Conservation (phyloP, 2,329 filamentous ascomycete genomes). For the Monilinia fructicola region DNA sequence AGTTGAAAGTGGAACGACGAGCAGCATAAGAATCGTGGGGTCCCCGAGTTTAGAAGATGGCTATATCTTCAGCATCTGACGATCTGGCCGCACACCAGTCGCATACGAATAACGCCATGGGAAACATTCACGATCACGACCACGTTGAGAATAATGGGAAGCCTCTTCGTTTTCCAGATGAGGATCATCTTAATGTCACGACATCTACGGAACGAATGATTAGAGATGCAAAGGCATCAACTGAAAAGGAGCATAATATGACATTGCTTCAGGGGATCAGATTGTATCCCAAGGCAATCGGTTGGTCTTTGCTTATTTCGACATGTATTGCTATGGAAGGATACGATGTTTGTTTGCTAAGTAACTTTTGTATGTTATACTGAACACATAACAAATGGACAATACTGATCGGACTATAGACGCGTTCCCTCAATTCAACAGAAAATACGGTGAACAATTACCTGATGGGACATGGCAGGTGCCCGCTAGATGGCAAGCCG, state of each 20-base stretch:
- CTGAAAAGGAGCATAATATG: constrained; percentile 25
- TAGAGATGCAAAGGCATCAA: constrained; percentile 20
- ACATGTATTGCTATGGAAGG: constrained; percentile 46
- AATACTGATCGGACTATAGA: constrained; percentile 40
- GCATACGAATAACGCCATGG: constrained; percentile 11
- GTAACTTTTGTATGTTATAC: constrained; percentile 40
- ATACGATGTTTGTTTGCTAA: constrained; percentile 43
- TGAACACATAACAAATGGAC: background rate
- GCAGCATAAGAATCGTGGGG: constrained; percentile 23
- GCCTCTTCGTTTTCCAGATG: constrained; percentile 18
- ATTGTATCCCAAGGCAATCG: constrained; percentile 34
- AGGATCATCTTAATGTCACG: constrained; percentile 15
- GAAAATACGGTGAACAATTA: constrained; percentile 38
- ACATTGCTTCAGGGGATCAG: constrained; percentile 30
- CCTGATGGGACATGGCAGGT: constrained; percentile 29
- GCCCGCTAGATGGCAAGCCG: constrained; percentile 40
- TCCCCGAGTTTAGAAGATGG: constrained; percentile 20
- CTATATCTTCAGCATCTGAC: constrained; percentile 16
- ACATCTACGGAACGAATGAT: constrained; percentile 23
- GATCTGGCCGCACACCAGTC: constrained; percentile 13
- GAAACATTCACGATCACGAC: constrained; percentile 2
- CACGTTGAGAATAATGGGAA: constrained; percentile 10
- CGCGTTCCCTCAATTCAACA: constrained; percentile 38
- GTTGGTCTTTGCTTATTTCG: constrained; percentile 43
- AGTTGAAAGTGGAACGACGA: constrained; percentile 13